These are phyloP conservation scores for Sechiopsis laciniata DNA, from an alignment of 306 rosid species.

Conservation along the genomic window DNA sequence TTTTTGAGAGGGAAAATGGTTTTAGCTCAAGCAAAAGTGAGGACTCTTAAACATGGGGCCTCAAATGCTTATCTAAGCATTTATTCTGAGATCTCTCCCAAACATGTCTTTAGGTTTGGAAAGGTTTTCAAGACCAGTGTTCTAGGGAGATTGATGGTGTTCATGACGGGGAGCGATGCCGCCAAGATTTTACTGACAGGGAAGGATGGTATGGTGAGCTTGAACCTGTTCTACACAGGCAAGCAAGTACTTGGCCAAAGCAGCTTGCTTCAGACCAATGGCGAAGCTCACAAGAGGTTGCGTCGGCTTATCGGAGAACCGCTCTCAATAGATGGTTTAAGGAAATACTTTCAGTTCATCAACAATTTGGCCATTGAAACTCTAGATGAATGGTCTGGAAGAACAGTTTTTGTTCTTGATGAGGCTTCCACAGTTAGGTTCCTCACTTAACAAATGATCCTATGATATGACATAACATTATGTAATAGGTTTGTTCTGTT, in stretches of 20 bases:
- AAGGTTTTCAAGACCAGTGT: conserved; percentile 76
- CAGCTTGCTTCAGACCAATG: conserved; percentile 72
- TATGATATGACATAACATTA: neutral
- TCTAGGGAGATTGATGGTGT: conserved; percentile 63
- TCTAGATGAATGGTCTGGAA: conserved; percentile 56
- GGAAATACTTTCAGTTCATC: conserved; percentile 66
- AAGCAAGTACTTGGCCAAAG: conserved; percentile 73
- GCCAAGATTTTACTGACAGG: conserved; percentile 68
- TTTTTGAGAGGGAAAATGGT: neutral
- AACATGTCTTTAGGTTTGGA: conserved; percentile 44
- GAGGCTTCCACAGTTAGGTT: conserved; percentile 79
- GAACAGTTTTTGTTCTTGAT: conserved; percentile 52
- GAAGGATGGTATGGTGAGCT: conserved; percentile 74
- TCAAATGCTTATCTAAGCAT: neutral
- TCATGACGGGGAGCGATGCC: conserved; percentile 88
- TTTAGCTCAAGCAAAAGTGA: neutral
- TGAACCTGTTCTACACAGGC: conserved; percentile 72
- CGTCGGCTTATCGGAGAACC: conserved; percentile 75
- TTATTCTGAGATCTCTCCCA: neutral
- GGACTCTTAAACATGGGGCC: neutral
- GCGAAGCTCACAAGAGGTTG: conserved; percentile 71
- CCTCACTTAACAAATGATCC: conserved; percentile 12
- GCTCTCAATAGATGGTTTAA: conserved; percentile 63
- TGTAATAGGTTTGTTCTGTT: conserved; percentile 7
- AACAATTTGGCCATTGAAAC: conserved; percentile 55